phyloP scores from a whole-genome alignment of 2,329 filamentous ascomycete genomes.

The Verticillium nonalfalfae region DNA sequence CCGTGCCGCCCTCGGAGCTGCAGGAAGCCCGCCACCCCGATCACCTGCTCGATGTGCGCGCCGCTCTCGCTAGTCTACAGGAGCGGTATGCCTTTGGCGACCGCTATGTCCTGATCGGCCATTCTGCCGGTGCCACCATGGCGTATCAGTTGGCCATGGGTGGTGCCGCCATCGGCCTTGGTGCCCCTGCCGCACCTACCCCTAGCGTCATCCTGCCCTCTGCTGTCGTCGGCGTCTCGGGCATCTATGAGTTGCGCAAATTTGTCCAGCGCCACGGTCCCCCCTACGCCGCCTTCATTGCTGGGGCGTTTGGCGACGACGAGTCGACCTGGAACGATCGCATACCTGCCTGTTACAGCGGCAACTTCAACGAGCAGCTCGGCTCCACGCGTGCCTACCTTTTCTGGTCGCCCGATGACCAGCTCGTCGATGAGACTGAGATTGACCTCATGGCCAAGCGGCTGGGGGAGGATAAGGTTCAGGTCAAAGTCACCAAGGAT shows the following conservation, averaged over 20 bases:
- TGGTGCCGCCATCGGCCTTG: conserved; percentile 17
- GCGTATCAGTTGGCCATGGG: conserved; percentile 54
- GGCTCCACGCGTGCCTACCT: conserved; percentile 26
- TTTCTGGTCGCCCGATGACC: conserved; percentile 40
- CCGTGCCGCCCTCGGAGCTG: conserved; percentile 14
- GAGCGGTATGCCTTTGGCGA: conserved; percentile 36
- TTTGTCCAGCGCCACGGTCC: conserved; percentile 39
- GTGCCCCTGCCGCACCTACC: background rate
- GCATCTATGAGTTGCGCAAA: conserved; percentile 59
- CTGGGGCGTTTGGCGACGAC: conserved; percentile 53
- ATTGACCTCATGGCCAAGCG: conserved; percentile 46
- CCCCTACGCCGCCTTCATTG: conserved; percentile 51
- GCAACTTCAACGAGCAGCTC: conserved; percentile 35
- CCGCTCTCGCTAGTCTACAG: conserved; percentile 42
- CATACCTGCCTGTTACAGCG: conserved; percentile 43
- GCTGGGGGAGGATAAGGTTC: conserved; percentile 32
- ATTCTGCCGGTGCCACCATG: conserved; percentile 59
- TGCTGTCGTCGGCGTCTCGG: conserved; percentile 55
- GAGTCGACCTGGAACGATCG: conserved; percentile 42
- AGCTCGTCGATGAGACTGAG: conserved; percentile 50
- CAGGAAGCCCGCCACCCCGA: conserved; percentile 49
- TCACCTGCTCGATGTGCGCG: conserved; percentile 51
- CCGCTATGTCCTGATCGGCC: conserved; percentile 52
- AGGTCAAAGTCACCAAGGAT: conserved; percentile 26
- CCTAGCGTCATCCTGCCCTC: conserved; percentile 28